Conservation (phyloP, 179 eudicot genomes). For the Silene vulgaris region DNA sequence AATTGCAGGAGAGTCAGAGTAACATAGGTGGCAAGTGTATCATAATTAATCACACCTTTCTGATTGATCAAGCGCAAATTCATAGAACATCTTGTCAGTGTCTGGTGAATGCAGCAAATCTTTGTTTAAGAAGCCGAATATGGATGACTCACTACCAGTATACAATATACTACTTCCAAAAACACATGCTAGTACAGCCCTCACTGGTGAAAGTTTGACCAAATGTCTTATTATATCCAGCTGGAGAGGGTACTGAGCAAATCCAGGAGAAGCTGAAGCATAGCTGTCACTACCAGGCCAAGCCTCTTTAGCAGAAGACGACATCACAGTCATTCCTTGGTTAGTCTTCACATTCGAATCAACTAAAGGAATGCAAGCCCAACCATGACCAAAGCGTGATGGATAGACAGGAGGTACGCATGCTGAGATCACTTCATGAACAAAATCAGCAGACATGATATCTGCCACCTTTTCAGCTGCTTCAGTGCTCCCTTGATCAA, state of each 20-base stretch:
- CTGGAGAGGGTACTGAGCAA: slow-evolving; percentile 81
- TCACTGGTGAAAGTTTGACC: slow-evolving; percentile 84
- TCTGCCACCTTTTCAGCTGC: slow-evolving; percentile 98
- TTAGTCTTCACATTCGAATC: slow-evolving; percentile 46
- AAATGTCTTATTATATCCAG: slow-evolving; percentile 88
- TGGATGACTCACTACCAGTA: slow-evolving; percentile 59
- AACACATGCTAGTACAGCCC: slow-evolving; percentile 92
- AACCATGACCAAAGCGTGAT: slow-evolving; percentile 88
- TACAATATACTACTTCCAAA: slow-evolving; percentile 87
- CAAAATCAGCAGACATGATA: slow-evolving; percentile 94
- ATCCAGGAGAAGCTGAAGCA: slow-evolving; percentile 55
- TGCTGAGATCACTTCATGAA: slow-evolving; percentile 95
- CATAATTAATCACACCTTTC: slow-evolving; percentile 52
- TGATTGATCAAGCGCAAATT: slow-evolving; percentile 97
- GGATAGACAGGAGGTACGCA: slow-evolving; percentile 98
- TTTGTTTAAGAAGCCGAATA: slow-evolving; percentile 58
- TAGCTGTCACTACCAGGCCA: slow-evolving; percentile 49
- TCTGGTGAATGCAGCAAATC: slow-evolving; percentile 59
- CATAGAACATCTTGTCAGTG: slow-evolving; percentile 78
- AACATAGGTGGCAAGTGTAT: neutral
- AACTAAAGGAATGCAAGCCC: slow-evolving; percentile 94
- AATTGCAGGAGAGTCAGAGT: neutral
- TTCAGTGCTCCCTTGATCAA: slow-evolving; percentile 93
- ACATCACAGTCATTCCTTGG: slow-evolving; percentile 37
- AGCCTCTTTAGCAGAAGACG: slow-evolving; percentile 62